phyloP scores from a whole-genome alignment of 2,329 filamentous ascomycete genomes.

The Clarireedia monteithiana region DNA sequence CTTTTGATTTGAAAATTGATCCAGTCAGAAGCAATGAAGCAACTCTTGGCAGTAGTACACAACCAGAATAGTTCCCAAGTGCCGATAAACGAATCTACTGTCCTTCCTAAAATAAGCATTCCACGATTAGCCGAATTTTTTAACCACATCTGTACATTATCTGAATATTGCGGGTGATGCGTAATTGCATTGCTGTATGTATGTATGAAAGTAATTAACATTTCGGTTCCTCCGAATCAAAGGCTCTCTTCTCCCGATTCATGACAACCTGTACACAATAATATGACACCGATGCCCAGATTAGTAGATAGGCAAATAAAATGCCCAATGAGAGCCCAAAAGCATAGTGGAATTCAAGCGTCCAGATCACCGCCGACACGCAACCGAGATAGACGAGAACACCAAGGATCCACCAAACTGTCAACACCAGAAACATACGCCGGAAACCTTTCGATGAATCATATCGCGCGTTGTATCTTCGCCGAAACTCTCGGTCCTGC shows the following conservation, averaged over 20 bases:
- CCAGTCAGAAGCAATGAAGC: too few relatives aligned
- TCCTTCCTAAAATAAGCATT: too few relatives aligned
- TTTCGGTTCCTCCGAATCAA: neutral
- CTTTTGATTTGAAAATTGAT: too few relatives aligned
- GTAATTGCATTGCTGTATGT: too few relatives aligned
- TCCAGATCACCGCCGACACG: slow-evolving; percentile 20
- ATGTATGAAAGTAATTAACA: too few relatives aligned
- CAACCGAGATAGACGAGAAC: slow-evolving; percentile 16
- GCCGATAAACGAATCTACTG: too few relatives aligned
- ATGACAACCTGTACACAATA: slow-evolving; percentile 15
- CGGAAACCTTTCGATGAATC: slow-evolving; percentile 14
- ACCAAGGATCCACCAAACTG: slow-evolving; percentile 17
- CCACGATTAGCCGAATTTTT: too few relatives aligned
- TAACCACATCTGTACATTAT: too few relatives aligned
- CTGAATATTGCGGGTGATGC: too few relatives aligned
- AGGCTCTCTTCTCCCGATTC: slow-evolving; percentile 11
- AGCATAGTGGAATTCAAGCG: slow-evolving; percentile 18
- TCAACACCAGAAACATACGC: slow-evolving; percentile 15
- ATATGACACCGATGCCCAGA: slow-evolving; percentile 15
- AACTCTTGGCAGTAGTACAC: too few relatives aligned
- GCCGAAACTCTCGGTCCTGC: slow-evolving; percentile 21
- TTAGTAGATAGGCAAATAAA: slow-evolving; percentile 16
- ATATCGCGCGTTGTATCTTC: slow-evolving; percentile 19
- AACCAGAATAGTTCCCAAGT: too few relatives aligned
- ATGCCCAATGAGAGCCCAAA: slow-evolving; percentile 16